Evolutionary conservation across 192 early-diverging fungal species (phyloP).

Genomic region (Piromyces sp.): DNA sequence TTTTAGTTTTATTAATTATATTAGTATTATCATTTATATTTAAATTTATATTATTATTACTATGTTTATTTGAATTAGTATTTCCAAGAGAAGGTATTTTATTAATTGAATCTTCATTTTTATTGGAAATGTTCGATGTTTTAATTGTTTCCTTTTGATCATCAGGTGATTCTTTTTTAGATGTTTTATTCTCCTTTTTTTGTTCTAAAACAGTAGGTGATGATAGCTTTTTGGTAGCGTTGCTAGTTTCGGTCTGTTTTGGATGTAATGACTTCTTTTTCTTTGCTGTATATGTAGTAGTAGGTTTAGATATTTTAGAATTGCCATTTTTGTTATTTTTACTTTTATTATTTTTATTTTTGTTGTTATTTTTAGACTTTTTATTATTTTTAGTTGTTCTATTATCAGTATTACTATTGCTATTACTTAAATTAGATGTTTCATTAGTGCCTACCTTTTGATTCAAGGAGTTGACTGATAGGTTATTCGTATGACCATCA

Average conservation of each 20-base stretch:
- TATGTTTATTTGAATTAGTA: background rate
- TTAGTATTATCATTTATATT: background rate
- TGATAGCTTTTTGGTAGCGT: background rate
- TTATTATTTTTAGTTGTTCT: background rate
- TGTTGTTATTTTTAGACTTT: background rate
- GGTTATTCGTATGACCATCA: background rate
- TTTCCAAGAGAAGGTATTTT: background rate
- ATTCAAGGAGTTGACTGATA: background rate
- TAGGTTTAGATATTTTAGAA: background rate
- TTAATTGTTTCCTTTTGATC: background rate
- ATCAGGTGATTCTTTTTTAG: background rate
- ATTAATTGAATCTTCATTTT: background rate
- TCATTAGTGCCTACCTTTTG: background rate
- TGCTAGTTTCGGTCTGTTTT: background rate
- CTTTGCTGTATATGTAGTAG: background rate
- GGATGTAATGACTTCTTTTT: background rate
- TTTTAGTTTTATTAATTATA: background rate
- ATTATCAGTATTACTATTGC: background rate
- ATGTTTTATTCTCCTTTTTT: background rate
- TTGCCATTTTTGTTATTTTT: background rate
- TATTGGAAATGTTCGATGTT: background rate
- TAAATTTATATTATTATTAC: background rate
- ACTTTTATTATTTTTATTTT: background rate
- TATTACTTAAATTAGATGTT: background rate
- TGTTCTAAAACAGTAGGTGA: background rate